Evolutionary conservation across 768 basidiomycete genomes (phyloP), one percentile per base, ranked within the genome.

Genomic region (Fomitopsis pulvina): DNA sequence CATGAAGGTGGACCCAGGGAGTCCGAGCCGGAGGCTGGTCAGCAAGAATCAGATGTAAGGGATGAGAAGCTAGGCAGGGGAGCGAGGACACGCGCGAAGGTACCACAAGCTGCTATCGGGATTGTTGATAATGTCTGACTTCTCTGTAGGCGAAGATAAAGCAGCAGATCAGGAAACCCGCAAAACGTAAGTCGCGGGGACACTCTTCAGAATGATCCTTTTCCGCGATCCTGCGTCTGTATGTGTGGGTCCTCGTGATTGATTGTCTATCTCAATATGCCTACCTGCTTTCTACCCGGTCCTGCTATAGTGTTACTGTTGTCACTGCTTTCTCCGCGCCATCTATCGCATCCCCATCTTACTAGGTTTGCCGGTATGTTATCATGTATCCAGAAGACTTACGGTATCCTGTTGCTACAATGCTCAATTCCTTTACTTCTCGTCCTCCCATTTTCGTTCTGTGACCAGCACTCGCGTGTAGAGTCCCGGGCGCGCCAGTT

Each of bases 81-180:
- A 27, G 66, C 66, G 14, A 58, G 68, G 26, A 64, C 63, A 2
- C 54, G 63, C 22, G 68, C 69, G 1, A 68, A 68, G 55, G 69
- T 68, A 47, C 2, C 29, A 10, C 9, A 28, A 18, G 7, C 37
- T n/a, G 21, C 24, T 49, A 22, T 37, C 14, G 24, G 43, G 24
- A 8, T 38, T 11, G 5, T 16, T 16, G 6, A 16, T 14, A n/a
- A n/a, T n/a, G n/a, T n/a, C n/a, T 41, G 24, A 40, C 24, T 6
- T 12, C 16, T 28, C 40, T 9, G 12, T 30, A 65, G 64, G 64
- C 61, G n/a, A 57, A 55, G 42, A 64, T 60, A n/a, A 64, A 60
- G 50, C 60, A 61, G 47, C 63, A 63, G 37, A 57, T 57, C 8
- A 50, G 40, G 45, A 52, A 53, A 48, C 50, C 52, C 4, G 52